phyloP scores from a whole-genome alignment of 1,139 yeast genomes.

The Yamadazyma oceani region DNA sequence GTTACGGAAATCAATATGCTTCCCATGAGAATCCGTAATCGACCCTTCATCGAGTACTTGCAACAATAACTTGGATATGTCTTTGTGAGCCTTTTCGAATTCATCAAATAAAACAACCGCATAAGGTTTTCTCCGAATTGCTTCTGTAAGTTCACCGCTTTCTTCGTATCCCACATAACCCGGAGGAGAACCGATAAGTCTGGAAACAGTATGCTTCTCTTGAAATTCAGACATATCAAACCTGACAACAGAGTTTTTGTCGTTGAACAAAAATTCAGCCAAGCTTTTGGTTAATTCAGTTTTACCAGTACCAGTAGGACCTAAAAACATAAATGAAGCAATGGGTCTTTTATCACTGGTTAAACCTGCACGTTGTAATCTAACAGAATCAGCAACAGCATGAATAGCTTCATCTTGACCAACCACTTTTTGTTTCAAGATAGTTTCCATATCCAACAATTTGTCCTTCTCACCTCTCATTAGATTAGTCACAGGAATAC shows the following conservation, averaged over 20 bases:
- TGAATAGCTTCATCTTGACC: slow-evolving; percentile 96
- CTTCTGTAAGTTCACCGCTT: slow-evolving; percentile 94
- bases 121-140: slow-evolving; percentile 92
- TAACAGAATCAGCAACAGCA: slow-evolving; percentile 90
- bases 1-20: slow-evolving; percentile 88
- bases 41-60: slow-evolving; percentile 96
- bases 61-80: slow-evolving; percentile 79
- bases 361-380: slow-evolving; percentile 93
- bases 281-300: slow-evolving; percentile 91
- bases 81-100: slow-evolving; percentile 95
- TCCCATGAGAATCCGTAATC: slow-evolving; percentile 92
- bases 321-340: slow-evolving; percentile 92
- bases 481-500: slow-evolving; percentile 89
- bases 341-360: slow-evolving; percentile 93
- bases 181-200: slow-evolving; percentile 96
- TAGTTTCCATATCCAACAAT: slow-evolving; percentile 80
- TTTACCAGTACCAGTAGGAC: slow-evolving; percentile 98
- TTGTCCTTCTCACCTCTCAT: slow-evolving; percentile 95
- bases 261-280: slow-evolving; percentile 89
- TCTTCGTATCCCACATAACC: slow-evolving; percentile 97
- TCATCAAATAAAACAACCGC: slow-evolving; percentile 92
- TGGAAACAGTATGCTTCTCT: slow-evolving; percentile 85
- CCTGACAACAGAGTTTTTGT: slow-evolving; percentile 79
- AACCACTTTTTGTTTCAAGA: slow-evolving; percentile 73
- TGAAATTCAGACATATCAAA: slow-evolving; percentile 98